Percentiles rank a stretch among this genome's conserved stretches.
These are phyloP conservation scores for Monosporascus sp. DNA, from an alignment of 2,329 filamentous ascomycete species.

Conservation along the genomic window DNA sequence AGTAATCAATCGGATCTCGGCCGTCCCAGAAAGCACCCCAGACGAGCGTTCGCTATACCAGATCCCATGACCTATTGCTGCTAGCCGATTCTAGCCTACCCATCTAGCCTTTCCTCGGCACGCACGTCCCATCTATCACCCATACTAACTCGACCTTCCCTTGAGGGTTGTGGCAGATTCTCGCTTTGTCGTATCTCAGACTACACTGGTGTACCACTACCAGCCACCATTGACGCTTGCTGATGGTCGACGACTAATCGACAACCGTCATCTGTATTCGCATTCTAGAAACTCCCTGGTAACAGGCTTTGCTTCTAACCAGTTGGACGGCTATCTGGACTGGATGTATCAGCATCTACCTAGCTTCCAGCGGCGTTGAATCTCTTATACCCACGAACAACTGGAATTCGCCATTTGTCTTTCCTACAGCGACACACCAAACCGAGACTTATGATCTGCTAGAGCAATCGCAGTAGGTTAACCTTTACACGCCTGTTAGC, in stretches of 20 bases:
- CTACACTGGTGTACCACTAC: background rate
- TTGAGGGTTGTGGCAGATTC: background rate
- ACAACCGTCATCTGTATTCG: background rate
- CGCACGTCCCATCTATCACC: background rate
- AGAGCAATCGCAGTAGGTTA: background rate
- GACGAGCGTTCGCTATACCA: background rate
- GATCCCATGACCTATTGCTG: background rate
- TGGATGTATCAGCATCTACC: background rate
- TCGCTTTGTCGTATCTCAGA: background rate
- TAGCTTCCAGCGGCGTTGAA: background rate
- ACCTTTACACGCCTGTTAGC: background rate
- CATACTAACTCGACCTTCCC: background rate
- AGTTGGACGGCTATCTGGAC: background rate
- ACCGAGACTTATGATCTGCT: background rate
- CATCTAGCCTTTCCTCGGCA: background rate
- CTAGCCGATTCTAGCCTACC: background rate
- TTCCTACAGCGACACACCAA: background rate
- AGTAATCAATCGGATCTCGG: background rate
- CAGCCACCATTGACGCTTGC: background rate
- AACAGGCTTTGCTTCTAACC: background rate
- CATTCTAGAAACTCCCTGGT: background rate
- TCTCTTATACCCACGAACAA: background rate
- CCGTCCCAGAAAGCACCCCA: background rate
- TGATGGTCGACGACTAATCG: background rate
- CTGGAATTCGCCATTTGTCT: background rate